phyloP scores from a whole-genome alignment of 1,139 yeast species.

The Kodamaea plutei region DNA sequence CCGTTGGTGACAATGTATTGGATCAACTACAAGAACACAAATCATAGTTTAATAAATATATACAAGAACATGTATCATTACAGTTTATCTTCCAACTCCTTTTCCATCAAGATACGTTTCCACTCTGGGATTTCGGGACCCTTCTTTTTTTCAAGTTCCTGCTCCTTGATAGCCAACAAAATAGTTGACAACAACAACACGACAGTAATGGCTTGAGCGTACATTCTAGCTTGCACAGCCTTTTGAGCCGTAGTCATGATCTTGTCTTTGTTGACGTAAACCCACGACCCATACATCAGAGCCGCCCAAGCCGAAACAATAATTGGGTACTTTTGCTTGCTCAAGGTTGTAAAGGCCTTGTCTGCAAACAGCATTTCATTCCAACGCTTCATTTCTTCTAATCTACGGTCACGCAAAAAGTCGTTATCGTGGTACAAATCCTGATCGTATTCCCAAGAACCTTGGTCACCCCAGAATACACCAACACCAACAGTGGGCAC shows the following conservation, averaged over 20 bases:
- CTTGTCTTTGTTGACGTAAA: constrained; percentile 67
- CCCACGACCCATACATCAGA: constrained; percentile 82
- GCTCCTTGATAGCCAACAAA: constrained; percentile 60
- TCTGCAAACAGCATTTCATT: constrained; percentile 13
- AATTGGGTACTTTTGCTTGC: constrained; percentile 67
- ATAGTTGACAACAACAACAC: constrained; percentile 60
- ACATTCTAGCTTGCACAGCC: constrained; percentile 90
- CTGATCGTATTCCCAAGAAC: constrained; percentile 46
- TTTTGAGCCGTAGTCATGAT: constrained; percentile 78
- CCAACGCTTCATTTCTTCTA: constrained; percentile 20
- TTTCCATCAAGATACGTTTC: constrained; percentile 27
- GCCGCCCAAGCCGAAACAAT: constrained; percentile 84
- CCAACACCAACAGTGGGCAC: constrained; percentile 40
- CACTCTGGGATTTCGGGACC: constrained; percentile 41
- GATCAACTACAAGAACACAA: too few relatives aligned
- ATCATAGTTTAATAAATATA: too few relatives aligned
- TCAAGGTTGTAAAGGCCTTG: constrained; percentile 37
- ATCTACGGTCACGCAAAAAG: constrained; percentile 20
- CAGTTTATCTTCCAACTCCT: constrained; percentile 20
- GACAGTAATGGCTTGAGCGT: constrained; percentile 81
- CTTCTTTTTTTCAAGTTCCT: constrained; percentile 36
- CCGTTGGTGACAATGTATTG: too few relatives aligned
- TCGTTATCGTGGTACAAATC: constrained; percentile 35
- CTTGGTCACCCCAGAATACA: constrained; percentile 47
- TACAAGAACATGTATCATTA: too few relatives aligned